Base-by-base conservation (phyloP, 148 eudicot species). In the Talinum fruticosum region DNA sequence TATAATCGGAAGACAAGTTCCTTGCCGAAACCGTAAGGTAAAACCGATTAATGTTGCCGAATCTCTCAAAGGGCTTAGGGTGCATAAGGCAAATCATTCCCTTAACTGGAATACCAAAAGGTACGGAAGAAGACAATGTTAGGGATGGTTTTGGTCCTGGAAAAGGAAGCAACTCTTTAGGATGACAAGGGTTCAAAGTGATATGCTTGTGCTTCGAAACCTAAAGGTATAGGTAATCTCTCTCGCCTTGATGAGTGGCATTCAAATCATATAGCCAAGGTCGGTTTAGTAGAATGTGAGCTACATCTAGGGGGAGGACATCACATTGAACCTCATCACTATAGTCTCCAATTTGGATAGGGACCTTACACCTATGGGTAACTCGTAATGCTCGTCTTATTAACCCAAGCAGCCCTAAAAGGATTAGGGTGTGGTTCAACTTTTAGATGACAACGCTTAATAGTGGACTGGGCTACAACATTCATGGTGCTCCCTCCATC, bases 151-250 rank as follows among this genome's bases (percentile, higher is more conserved):
- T 51, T 12, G 59, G 59, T 3, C 59, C 66, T n/a, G n/a, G n/a
- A n/a, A n/a, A n/a, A n/a, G n/a, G n/a, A n/a, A n/a, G n/a, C n/a
- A n/a, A n/a, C n/a, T 85, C 82, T 41, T 49, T 64, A 49, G 68
- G 65, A 38, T 74, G 82, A 35, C 36, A 57, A 14, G 7, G 19
- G 0, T 65, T 84, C 62, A 51, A 19, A 51, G 59, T 51, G 23
- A 51, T 51, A 59, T 75, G 67, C 79, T 84, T 36, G 30, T 49
- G 3, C 51, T 45, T 45, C n/a, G 6, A 45, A 61, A 61, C 70
- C 10, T 21, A 18, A 33, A 68, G 38, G 71, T 30, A 35, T 65
- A 65, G 30, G 68, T 65, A 3, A 10, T 68, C 23, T 32, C 38
- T 26, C 71, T 3, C 21, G 41, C 71, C 67, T 2, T 8, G 14